Conservation (phyloP, 208 protist genomes). For the Wallacemonas collosoma region DNA sequence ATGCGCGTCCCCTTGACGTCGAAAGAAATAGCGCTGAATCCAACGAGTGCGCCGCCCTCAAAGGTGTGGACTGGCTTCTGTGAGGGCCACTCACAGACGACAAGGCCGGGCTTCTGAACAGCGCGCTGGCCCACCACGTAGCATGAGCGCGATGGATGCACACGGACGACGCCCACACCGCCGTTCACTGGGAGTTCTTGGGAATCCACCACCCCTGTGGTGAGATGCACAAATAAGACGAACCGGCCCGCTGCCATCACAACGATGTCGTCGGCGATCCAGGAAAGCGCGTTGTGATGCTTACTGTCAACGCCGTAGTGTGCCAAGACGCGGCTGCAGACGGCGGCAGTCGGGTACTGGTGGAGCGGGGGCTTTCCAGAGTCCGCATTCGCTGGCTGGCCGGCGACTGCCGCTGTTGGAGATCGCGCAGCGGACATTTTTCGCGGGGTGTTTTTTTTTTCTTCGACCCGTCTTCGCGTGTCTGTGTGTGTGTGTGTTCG, state of each 20-base stretch:
- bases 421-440: too few relatives aligned
- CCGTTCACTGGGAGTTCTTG: slow-evolving; percentile 53
- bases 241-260: slow-evolving; percentile 81
- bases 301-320: slow-evolving; percentile 77
- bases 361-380: slow-evolving; percentile 60
- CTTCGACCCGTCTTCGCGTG: too few relatives aligned
- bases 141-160: slow-evolving; percentile 67
- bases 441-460: too few relatives aligned
- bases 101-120: slow-evolving; percentile 54
- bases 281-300: slow-evolving; percentile 63
- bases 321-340: slow-evolving; percentile 39
- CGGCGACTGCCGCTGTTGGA: neutral
- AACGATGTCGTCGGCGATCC: slow-evolving; percentile 55
- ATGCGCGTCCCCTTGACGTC: slow-evolving; percentile 86
- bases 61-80: slow-evolving; percentile 60
- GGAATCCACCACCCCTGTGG: slow-evolving; percentile 52
- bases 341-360: slow-evolving; percentile 48
- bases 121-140: slow-evolving; percentile 89
- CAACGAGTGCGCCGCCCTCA: slow-evolving; percentile 72
- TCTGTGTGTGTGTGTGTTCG: too few relatives aligned
- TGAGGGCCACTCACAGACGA: slow-evolving; percentile 85
- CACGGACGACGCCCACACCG: slow-evolving; percentile 60
- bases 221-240: slow-evolving; percentile 80
- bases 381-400: neutral
- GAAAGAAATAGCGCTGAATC: slow-evolving; percentile 91